Conservation (phyloP, 2,329 filamentous ascomycete genomes). For the Drechslera avenae region DNA sequence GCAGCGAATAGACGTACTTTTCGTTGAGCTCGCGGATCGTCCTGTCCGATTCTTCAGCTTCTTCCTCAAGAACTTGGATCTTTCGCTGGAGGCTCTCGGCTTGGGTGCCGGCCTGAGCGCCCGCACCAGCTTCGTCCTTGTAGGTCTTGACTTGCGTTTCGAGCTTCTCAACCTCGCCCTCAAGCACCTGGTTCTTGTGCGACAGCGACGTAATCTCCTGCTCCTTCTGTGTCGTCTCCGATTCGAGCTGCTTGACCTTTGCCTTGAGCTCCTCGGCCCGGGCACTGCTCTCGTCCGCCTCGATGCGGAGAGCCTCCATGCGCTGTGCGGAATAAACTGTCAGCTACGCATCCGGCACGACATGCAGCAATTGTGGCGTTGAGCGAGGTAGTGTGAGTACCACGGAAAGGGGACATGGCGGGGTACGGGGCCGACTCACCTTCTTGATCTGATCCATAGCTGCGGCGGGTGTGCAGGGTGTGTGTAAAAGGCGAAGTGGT, state of each 20-base stretch:
- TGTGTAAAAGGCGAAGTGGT: constrained; percentile 1
- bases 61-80: constrained; percentile 95
- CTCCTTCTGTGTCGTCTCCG: constrained; percentile 95
- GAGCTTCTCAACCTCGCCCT: constrained; percentile 89
- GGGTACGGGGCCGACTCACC: constrained; percentile 62
- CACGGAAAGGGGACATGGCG: constrained; percentile 36
- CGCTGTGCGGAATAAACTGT: constrained; percentile 62
- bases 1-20: constrained; percentile 71
- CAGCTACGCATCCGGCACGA: constrained; percentile 20
- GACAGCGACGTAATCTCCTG: constrained; percentile 96
- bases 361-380: constrained; percentile 11
- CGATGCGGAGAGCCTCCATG: constrained; percentile 92
- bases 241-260: constrained; percentile 88
- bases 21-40: constrained; percentile 96
- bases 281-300: constrained; percentile 82
- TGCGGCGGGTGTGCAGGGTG: constrained; percentile 19
- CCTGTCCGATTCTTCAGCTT: constrained; percentile 96
- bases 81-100: constrained; percentile 91
- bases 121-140: constrained; percentile 85
- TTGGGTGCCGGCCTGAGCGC: constrained; percentile 80
- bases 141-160: constrained; percentile 81
- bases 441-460: constrained; percentile 88
- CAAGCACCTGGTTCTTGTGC: constrained; percentile 93
- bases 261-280: constrained; percentile 86
- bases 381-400: constrained; percentile 16